These are phyloP conservation scores for Priceomyces medius DNA, from an alignment of 805 yeast species.

Conservation along the genomic window DNA sequence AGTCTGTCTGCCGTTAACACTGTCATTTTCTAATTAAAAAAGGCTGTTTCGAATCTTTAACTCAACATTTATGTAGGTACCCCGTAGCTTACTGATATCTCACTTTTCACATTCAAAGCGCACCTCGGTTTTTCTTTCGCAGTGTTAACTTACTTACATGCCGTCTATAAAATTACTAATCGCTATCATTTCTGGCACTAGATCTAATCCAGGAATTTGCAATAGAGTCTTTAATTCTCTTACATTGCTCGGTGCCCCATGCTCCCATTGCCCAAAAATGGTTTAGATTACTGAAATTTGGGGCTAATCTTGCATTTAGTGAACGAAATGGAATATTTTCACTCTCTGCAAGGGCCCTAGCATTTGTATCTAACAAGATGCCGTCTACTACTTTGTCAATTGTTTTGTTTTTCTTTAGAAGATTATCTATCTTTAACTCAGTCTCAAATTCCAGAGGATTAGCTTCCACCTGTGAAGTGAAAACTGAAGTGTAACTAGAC, in stretches of 20 bases:
- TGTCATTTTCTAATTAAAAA: constrained; percentile 10
- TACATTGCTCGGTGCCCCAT: constrained; percentile 52
- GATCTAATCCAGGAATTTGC: constrained; percentile 55
- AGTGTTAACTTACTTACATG: not conserved
- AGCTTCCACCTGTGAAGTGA: not conserved
- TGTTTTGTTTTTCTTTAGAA: constrained; percentile 10
- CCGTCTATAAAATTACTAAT: not conserved
- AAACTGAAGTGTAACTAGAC: not conserved
- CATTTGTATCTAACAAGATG: constrained; percentile 13
- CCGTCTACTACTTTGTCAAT: constrained; percentile 10
- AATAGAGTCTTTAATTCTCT: constrained; percentile 49
- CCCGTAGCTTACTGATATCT: not conserved
- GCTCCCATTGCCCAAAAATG: constrained; percentile 71
- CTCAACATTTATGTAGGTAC: not conserved
- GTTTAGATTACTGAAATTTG: constrained; percentile 21
- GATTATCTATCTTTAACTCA: constrained; percentile 9
- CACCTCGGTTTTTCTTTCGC: constrained; percentile 1
- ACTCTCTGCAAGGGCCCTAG: constrained; percentile 23
- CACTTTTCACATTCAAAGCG: not conserved
- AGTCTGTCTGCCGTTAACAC: constrained; percentile 56
- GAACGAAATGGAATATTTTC: constrained; percentile 21
- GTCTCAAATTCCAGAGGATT: not conserved
- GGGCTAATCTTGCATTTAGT: constrained; percentile 24
- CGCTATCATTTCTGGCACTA: constrained; percentile 16
- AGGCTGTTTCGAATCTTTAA: not conserved